A percentile compares a stretch with the other conserved stretches of the same genome.
phyloP scores from a whole-genome alignment of 805 yeast genomes.

The Vanderwaltozyma tropicalis region DNA sequence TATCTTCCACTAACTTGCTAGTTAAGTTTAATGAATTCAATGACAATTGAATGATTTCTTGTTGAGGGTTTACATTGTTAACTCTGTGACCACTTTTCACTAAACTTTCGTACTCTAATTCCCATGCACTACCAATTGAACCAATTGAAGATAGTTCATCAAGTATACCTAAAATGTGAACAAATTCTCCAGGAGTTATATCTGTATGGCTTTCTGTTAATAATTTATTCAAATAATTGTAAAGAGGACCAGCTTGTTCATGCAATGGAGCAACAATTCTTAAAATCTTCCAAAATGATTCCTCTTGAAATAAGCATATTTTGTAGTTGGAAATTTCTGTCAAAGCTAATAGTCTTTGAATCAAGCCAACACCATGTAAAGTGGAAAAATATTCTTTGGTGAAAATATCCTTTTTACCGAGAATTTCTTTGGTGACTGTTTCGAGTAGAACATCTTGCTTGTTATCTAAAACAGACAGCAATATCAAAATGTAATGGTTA shows the following conservation, averaged over 20 bases:
- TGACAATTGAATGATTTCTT: constrained; percentile 45
- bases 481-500: constrained; percentile 29
- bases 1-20: constrained; percentile 32
- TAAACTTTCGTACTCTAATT: constrained; percentile 44
- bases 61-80: constrained; percentile 37
- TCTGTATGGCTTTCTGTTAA: not conserved
- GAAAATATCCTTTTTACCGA: constrained; percentile 20
- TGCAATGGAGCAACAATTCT: constrained; percentile 3
- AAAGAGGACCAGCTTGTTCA: not conserved
- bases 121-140: constrained; percentile 65
- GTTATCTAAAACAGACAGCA: constrained; percentile 14
- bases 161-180: constrained; percentile 53
- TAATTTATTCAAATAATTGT: not conserved
- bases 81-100: constrained; percentile 34
- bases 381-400: constrained; percentile 25
- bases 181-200: constrained; percentile 25
- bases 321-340: constrained; percentile 10
- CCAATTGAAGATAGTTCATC: constrained; percentile 74
- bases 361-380: constrained; percentile 35
- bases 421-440: constrained; percentile 16
- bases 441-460: constrained; percentile 8
- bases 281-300: constrained; percentile 42
- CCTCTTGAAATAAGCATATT: constrained; percentile 36
- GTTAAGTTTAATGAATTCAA: constrained; percentile 52
- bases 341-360: constrained; percentile 33